These are phyloP conservation scores for Dissoconium aciculare DNA, from an alignment of 2,329 filamentous ascomycete genomes.

Conservation along the genomic window DNA sequence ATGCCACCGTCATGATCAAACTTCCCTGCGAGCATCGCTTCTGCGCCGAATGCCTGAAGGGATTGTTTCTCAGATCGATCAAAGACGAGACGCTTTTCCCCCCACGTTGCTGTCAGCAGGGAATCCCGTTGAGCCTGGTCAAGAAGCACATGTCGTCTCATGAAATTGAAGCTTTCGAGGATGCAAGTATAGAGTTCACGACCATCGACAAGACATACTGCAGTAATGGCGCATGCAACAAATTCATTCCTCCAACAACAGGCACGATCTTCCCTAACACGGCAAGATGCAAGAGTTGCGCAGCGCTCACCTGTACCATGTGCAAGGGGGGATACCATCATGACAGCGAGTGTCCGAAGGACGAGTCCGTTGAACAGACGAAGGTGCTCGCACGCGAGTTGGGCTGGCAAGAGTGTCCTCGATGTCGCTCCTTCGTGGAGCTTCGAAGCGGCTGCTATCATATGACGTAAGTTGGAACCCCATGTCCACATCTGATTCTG, in stretches of 20 bases:
- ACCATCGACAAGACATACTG: not conserved
- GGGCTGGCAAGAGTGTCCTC: constrained; percentile 1
- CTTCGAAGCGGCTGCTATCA: constrained; percentile 1
- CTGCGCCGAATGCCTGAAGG: not conserved
- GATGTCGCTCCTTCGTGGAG: constrained; percentile 1
- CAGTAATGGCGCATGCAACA: constrained; percentile 1
- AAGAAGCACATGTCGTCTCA: constrained; percentile 1
- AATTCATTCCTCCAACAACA: constrained; percentile 1
- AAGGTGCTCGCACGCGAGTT: not conserved
- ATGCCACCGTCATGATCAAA: constrained; percentile 1
- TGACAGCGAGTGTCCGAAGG: not conserved
- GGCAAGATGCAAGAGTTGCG: constrained; percentile 1
- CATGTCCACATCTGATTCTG: not conserved
- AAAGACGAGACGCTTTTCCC: constrained; percentile 1
- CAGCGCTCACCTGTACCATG: not conserved
- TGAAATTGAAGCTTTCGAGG: not conserved
- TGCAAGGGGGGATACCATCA: constrained; percentile 1
- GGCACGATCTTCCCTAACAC: not conserved
- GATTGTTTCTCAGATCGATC: not conserved
- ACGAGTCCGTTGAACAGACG: not conserved
- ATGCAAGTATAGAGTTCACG: constrained; percentile 1
- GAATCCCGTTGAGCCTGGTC: not conserved
- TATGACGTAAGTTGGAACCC: constrained; percentile 1
- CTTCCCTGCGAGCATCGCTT: not conserved
- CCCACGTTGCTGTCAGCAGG: not conserved